phyloP scores from a whole-genome alignment of 805 yeast species.

The Sporopachydermia lactativora region DNA sequence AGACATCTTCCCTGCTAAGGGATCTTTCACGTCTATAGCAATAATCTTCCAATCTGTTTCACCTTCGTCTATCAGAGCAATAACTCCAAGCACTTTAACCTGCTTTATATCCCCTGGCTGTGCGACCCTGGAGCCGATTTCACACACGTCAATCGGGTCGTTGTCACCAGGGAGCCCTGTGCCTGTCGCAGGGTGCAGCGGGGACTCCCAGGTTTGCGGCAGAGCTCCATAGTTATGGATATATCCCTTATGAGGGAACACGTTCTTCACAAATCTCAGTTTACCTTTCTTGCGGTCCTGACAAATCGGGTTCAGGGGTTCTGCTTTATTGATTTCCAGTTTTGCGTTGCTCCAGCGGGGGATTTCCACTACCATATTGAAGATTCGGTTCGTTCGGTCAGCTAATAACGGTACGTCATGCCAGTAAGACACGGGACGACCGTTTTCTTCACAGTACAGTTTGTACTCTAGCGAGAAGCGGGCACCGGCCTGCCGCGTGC shows the following conservation, averaged over 20 bases:
- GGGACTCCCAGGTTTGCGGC: constrained; percentile 88
- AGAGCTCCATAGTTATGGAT: constrained; percentile 97
- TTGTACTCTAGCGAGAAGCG: constrained; percentile 11
- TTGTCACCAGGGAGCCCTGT: constrained; percentile 88
- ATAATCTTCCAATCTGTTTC: constrained; percentile 87
- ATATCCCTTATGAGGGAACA: constrained; percentile 98
- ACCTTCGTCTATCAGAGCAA: constrained; percentile 74
- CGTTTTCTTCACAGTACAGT: constrained; percentile 18
- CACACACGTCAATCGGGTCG: constrained; percentile 73
- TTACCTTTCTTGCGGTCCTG: constrained; percentile 98
- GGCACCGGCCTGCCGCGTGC: background rate
- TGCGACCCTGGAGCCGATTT: constrained; percentile 44
- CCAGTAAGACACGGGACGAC: constrained; percentile 23
- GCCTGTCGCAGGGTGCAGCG: constrained; percentile 41
- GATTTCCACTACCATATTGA: constrained; percentile 74
- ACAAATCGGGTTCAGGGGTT: constrained; percentile 76
- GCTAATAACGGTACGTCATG: constrained; percentile 28
- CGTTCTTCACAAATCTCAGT: constrained; percentile 89
- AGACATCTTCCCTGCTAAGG: constrained; percentile 72
- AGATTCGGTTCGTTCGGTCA: constrained; percentile 19
- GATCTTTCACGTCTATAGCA: constrained; percentile 78
- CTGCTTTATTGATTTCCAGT: constrained; percentile 83
- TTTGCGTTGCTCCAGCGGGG: constrained; percentile 99
- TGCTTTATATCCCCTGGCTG: constrained; percentile 38
- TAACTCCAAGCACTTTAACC: constrained; percentile 59